Conservation (phyloP, 495 filamentous ascomycete species). For the Melanomma pulvis-pyrius region DNA sequence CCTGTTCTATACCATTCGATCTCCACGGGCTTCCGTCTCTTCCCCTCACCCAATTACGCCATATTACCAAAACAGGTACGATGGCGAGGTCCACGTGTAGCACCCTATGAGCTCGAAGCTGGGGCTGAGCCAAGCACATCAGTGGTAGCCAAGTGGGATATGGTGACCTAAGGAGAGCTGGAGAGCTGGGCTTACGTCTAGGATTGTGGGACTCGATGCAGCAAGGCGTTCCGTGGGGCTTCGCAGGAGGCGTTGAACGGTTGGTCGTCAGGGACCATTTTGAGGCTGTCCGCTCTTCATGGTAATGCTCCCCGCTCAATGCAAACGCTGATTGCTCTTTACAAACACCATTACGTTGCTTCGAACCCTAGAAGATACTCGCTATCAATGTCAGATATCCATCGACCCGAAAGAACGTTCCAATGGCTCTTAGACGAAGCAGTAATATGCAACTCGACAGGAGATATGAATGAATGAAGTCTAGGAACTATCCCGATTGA, state of each 20-base stretch:
- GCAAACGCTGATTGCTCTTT: too few species aligned
- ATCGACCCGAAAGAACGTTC: too few species aligned
- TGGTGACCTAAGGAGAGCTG: not conserved
- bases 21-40: not conserved
- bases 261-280: not conserved
- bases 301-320: too few species aligned
- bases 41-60: not conserved
- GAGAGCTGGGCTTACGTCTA: not conserved
- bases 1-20: too few species aligned
- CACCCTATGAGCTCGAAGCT: not conserved
- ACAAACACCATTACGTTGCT: too few species aligned
- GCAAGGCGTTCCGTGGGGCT: not conserved
- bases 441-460: not conserved
- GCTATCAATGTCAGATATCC: too few species aligned
- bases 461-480: not conserved
- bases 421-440: not conserved
- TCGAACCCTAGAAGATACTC: too few species aligned
- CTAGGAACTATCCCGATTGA: constrained; percentile 5
- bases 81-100: not conserved
- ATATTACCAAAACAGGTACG: not conserved
- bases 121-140: not conserved
- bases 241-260: not conserved
- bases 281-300: too few species aligned
- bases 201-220: not conserved
- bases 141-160: not conserved